Percentiles rank a stretch among this genome's conserved stretches.
Evolutionary conservation across 163 green algal species (phyloP).

Genomic region (Scenedesmus sp.): DNA sequence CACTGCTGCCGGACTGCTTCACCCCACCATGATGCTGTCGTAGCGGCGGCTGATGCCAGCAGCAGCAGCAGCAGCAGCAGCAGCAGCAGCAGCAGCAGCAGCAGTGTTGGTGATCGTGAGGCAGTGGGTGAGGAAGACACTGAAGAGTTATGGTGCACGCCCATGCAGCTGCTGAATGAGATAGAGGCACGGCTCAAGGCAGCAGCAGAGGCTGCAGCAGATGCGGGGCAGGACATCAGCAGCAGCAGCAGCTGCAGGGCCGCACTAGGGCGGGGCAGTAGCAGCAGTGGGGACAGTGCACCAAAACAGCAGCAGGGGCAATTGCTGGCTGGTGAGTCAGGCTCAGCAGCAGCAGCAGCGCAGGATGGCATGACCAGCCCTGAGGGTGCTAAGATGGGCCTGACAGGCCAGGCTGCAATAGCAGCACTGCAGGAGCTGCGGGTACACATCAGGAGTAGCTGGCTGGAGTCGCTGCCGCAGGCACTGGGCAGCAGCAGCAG

Average conservation of each 20-base stretch:
- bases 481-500: conserved; percentile 5
- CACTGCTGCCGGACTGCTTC: too few relatives aligned
- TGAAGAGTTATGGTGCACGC: conserved; percentile 66
- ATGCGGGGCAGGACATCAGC: not conserved
- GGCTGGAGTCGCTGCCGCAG: conserved; percentile 30
- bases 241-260: not conserved
- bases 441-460: not conserved
- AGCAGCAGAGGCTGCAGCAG: not conserved
- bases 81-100: conserved; percentile 47
- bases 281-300: not conserved
- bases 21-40: too few relatives aligned
- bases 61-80: not conserved
- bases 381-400: not conserved
- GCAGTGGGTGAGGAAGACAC: conserved; percentile 35
- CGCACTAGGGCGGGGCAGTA: not conserved
- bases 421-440: conserved; percentile 29
- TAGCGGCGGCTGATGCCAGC: not conserved
- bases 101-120: conserved; percentile 24
- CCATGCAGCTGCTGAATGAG: conserved; percentile 66
- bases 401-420: not conserved
- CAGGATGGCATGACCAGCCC: too few relatives aligned
- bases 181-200: conserved; percentile 38
- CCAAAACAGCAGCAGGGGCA: not conserved
- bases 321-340: not conserved
- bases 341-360: conserved; percentile 3